Evolutionary conservation across 805 yeast species (phyloP).

Genomic region (Candida mattraensis): DNA sequence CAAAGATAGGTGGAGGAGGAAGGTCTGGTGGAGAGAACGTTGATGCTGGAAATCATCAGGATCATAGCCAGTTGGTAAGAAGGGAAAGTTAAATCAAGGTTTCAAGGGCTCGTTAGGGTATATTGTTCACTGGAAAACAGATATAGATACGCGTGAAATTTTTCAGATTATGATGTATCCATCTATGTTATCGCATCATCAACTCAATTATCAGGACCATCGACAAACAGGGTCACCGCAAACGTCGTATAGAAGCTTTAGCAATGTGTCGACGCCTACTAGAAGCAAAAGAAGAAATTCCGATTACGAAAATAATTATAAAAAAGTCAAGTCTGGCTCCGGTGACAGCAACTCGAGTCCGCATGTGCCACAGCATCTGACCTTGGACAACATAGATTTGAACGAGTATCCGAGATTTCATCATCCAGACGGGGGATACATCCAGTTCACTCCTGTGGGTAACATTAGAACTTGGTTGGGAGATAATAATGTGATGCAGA

Average conservation of each 20-base stretch:
- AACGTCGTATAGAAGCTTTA: conserved; percentile 12
- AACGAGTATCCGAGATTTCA: conserved; percentile 55
- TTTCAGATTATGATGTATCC: conserved; percentile 18
- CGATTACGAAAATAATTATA: conserved; percentile 31
- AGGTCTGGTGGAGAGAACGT: too few species aligned
- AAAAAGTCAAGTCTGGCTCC: conserved; percentile 29
- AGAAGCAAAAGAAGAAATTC: conserved; percentile 39
- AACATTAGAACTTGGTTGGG: conserved; percentile 46
- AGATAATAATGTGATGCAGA: conserved; percentile 44
- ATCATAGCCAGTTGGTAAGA: too few species aligned
- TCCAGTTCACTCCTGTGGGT: conserved; percentile 66
- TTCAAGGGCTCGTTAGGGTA: too few species aligned
- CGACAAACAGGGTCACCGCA: conserved; percentile 10
- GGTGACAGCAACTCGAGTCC: conserved; percentile 10
- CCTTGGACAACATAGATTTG: conserved; percentile 30
- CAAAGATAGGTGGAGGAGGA: too few species aligned
- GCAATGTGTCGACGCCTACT: conserved; percentile 21
- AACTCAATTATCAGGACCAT: conserved; percentile 12
- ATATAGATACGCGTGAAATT: too few species aligned
- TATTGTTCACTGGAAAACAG: too few species aligned
- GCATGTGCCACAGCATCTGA: conserved; percentile 16
- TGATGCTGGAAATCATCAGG: too few species aligned
- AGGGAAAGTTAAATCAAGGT: too few species aligned
- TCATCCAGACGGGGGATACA: conserved; percentile 63
- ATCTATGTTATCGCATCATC: conserved; percentile 22